Conservation (phyloP, 768 basidiomycete species). For the Trametes maxima region DNA sequence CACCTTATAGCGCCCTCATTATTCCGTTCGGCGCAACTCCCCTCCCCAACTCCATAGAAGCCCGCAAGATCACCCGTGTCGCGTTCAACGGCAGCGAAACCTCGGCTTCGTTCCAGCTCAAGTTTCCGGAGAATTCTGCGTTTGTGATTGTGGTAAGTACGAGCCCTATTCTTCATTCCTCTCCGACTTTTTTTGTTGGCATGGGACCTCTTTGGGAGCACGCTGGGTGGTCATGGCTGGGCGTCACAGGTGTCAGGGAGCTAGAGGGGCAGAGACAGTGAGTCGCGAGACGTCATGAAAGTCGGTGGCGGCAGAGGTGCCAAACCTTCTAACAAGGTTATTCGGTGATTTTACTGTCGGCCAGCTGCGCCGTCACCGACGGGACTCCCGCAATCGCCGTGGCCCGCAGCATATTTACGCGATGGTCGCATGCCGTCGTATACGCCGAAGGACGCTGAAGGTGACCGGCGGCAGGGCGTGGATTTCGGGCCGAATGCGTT, state of each 20-base stretch:
- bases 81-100: slow-evolving; percentile 48
- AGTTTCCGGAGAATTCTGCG: slow-evolving; percentile 67
- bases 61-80: slow-evolving; percentile 57
- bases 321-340: too few relatives aligned
- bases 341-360: too few relatives aligned
- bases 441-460: too few relatives aligned
- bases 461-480: too few relatives aligned
- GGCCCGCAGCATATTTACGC: too few relatives aligned
- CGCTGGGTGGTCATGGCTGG: neutral
- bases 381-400: too few relatives aligned
- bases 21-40: slow-evolving; percentile 69
- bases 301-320: neutral
- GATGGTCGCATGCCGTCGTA: too few relatives aligned
- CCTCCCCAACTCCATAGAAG: slow-evolving; percentile 63
- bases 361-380: too few relatives aligned
- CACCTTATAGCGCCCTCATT: slow-evolving; percentile 69
- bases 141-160: slow-evolving; percentile 77
- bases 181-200: too few relatives aligned
- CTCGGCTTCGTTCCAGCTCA: slow-evolving; percentile 55
- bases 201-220: too few relatives aligned
- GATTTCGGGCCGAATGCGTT: too few relatives aligned
- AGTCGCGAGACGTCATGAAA: neutral
- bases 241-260: neutral
- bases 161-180: neutral
- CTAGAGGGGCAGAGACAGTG: neutral